Evolutionary conservation across 2,329 filamentous ascomycete species (phyloP).

Genomic region (Chrysosphaeria jannelii): DNA sequence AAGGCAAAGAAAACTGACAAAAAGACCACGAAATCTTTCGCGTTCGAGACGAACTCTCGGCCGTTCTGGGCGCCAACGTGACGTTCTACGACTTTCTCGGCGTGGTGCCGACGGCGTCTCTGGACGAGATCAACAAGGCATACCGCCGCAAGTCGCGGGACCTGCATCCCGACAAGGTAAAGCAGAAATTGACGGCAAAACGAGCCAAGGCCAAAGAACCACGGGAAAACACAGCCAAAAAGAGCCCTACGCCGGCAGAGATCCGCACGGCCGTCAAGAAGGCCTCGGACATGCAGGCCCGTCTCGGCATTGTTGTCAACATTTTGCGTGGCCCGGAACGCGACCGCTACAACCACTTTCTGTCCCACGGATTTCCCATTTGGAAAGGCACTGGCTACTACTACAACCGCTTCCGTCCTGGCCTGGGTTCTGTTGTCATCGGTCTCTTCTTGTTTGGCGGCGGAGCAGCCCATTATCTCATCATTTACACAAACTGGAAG

Average conservation of each 20-base stretch:
- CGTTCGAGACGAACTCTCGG: constrained; percentile 57
- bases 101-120: constrained; percentile 37
- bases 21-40: constrained; percentile 88
- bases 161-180: constrained; percentile 88
- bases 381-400: constrained; percentile 99
- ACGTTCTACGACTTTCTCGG: constrained; percentile 92
- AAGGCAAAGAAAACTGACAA: not conserved
- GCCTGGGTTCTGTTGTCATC: constrained; percentile 53
- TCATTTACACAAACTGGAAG: constrained; percentile 63
- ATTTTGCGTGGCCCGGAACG: constrained; percentile 57
- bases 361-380: constrained; percentile 70
- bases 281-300: constrained; percentile 56
- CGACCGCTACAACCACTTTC: constrained; percentile 82
- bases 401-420: constrained; percentile 78
- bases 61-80: constrained; percentile 42
- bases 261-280: constrained; percentile 51
- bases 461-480: constrained; percentile 59
- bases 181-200: constrained; percentile 48
- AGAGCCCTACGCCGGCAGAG: constrained; percentile 40
- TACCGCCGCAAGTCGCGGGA: constrained; percentile 65
- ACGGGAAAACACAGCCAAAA: constrained; percentile 17
- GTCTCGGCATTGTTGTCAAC: constrained; percentile 57
- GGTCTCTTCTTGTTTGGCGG: constrained; percentile 61
- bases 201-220: constrained; percentile 25
- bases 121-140: constrained; percentile 77